phyloP scores from a whole-genome alignment of 257 asterid genomes.

The Solanum chiquidenum region DNA sequence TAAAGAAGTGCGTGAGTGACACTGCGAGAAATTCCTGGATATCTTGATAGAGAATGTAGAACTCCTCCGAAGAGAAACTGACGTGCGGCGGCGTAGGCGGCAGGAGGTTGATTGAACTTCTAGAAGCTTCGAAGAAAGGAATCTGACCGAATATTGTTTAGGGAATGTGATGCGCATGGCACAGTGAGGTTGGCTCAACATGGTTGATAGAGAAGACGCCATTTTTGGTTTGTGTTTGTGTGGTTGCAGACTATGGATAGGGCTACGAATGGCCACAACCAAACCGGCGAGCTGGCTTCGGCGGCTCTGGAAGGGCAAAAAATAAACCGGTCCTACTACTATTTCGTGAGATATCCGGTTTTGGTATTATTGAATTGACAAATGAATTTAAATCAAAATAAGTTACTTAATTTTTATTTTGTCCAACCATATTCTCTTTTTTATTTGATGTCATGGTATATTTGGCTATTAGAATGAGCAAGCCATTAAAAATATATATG shows the following conservation, averaged over 20 bases:
- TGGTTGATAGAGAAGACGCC: constrained; percentile 52
- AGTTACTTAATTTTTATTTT: too few species aligned
- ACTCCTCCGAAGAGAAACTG: constrained; percentile 7
- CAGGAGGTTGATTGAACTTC: not conserved
- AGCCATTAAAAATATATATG: too few species aligned
- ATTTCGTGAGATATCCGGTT: not conserved
- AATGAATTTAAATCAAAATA: too few species aligned
- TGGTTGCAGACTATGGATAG: not conserved
- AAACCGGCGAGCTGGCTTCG: not conserved
- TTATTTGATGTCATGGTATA: too few species aligned
- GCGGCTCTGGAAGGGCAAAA: not conserved
- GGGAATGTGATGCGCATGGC: constrained; percentile 36
- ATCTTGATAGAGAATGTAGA: constrained; percentile 23
- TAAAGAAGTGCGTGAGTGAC: constrained; percentile 19
- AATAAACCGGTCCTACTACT: not conserved
- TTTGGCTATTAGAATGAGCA: too few species aligned
- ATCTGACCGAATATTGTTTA: constrained; percentile 37
- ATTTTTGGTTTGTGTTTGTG: not conserved
- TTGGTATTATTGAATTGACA: not conserved
- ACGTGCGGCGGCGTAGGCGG: constrained; percentile 6
- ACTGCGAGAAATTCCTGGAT: constrained; percentile 32
- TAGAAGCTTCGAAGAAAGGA: constrained; percentile 20
- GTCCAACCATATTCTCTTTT: not conserved
- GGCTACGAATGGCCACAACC: not conserved
- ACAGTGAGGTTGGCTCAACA: constrained; percentile 42